Evolutionary conservation across 176 grass and related monocot species (phyloP), one percentile per base, ranked within the genome.

Genomic region (Oryza brachyantha): DNA sequence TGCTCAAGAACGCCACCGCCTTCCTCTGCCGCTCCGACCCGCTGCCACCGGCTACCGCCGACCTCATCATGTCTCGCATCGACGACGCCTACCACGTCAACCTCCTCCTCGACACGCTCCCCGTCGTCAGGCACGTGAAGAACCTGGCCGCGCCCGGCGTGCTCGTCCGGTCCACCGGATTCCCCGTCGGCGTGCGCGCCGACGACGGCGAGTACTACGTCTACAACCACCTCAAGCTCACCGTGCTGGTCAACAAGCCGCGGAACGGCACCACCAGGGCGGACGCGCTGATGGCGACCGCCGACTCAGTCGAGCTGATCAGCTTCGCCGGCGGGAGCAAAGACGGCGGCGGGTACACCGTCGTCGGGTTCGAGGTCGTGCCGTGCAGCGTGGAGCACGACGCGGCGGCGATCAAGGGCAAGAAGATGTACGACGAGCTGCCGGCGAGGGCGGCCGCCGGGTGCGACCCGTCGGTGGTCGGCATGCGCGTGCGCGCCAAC

Each of bases 21-120:
- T 85, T 93, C 74, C 81, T 93, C 39, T 93, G 88, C 87, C 88
- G 65, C 45, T 79, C 75, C 50, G 50, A 40, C 40, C 78, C 91
- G 3, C 3, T 88, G 6, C 4, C 74, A 7, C 39, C 85, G 5
- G 27, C 10, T 36, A 43, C 75, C 45, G 38, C 73, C 32, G 79
- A 75, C 34, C 87, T 93, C 74, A 32, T 93, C 38, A 82, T 11
- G 74, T 87, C 76, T 38, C 87, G 91, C 81, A 88, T 93, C 77
- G 52, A 93, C 29, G 85, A 87, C 64, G 79, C 43, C 14, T 93
- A 93, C 70, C 88, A 90, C 4, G 87, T 87, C 24, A 90, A 93
- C 68, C 84, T 93, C 62, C 82, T 93, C 74, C 87, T 93, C 57
- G 87, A 93, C 68, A 93, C 88, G 46, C 87, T 93, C 81, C 91